Percentiles rank a stretch among this genome's conserved stretches.
Evolutionary conservation across 169 alveolate genomes (phyloP).

Genomic region (Plasmodium blacklocki): DNA sequence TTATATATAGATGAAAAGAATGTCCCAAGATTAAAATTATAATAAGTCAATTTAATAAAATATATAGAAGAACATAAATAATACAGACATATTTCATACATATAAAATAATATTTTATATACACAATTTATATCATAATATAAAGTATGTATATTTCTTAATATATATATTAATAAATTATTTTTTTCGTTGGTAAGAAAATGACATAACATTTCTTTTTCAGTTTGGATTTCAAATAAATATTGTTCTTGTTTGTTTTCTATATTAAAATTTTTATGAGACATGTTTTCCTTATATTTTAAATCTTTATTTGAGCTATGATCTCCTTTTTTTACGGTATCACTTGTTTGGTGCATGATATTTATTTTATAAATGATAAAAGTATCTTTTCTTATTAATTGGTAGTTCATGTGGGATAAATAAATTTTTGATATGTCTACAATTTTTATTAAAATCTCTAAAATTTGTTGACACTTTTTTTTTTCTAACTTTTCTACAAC

Average conservation of each 20-base stretch:
- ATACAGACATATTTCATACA: constrained; percentile 45
- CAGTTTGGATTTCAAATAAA: constrained; percentile 58
- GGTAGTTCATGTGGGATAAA: constrained; percentile 4
- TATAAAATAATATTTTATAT: constrained; percentile 32
- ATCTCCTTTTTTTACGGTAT: background rate
- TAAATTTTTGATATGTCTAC: constrained; percentile 17
- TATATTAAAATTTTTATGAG: background rate
- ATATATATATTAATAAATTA: constrained; percentile 11
- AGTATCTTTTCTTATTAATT: background rate
- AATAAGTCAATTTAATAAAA: constrained; percentile 20
- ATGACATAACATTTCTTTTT: constrained; percentile 35
- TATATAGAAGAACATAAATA: constrained; percentile 36
- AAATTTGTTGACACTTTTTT: constrained; percentile 33
- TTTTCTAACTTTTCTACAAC: constrained; percentile 48
- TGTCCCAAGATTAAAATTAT: constrained; percentile 18
- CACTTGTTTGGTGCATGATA: too few species aligned
- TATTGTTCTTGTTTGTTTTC: constrained; percentile 29
- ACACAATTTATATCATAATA: constrained; percentile 32
- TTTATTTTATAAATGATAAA: constrained; percentile 7
- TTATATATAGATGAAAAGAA: constrained; percentile 16
- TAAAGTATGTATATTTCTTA: constrained; percentile 14
- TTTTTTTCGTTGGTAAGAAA: constrained; percentile 31
- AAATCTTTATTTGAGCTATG: background rate
- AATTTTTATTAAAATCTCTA: constrained; percentile 34
- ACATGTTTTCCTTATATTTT: background rate